Conservation (phyloP, 306 rosid species). For the Begonia loranthoides region DNA sequence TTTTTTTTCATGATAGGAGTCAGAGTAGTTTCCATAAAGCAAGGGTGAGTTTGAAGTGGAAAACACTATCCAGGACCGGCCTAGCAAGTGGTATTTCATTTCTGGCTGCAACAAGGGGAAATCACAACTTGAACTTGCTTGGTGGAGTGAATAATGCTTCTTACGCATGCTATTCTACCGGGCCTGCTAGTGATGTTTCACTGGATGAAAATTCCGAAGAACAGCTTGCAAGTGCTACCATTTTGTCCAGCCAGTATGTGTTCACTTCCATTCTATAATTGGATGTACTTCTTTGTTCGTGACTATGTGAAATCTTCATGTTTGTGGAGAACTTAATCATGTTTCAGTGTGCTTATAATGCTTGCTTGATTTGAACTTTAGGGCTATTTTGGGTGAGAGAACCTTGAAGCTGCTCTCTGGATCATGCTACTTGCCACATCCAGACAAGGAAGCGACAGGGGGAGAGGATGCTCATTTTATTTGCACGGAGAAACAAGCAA, state of each 20-base stretch:
- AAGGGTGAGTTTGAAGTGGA: constrained; percentile 38
- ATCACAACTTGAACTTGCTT: constrained; percentile 13
- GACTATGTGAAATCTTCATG: too few relatives aligned
- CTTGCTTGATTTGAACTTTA: constrained; percentile 19
- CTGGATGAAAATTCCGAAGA: constrained; percentile 42
- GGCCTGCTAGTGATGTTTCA: constrained; percentile 49
- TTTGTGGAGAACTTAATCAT: neutral
- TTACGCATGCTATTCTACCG: constrained; percentile 30
- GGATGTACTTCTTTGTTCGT: constrained; percentile 2
- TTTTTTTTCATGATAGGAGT: constrained; percentile 30
- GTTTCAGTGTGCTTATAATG: neutral
- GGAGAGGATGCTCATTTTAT: constrained; percentile 96
- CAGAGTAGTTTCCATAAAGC: constrained; percentile 25
- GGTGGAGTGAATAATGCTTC: constrained; percentile 27
- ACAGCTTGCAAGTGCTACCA: constrained; percentile 25
- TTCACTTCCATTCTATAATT: constrained; percentile 5
- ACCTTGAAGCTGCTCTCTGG: constrained; percentile 61
- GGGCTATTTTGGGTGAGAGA: constrained; percentile 28
- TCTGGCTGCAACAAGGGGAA: constrained; percentile 21
- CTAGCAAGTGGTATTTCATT: constrained; percentile 14
- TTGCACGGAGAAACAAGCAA: constrained; percentile 55
- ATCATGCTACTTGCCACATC: constrained; percentile 85
- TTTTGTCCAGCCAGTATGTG: constrained; percentile 40
- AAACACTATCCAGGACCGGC: constrained; percentile 21
- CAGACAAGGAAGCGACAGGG: constrained; percentile 73